Evolutionary conservation across 2,329 filamentous ascomycete species (phyloP).

Genomic region (Colletotrichum tropicale): DNA sequence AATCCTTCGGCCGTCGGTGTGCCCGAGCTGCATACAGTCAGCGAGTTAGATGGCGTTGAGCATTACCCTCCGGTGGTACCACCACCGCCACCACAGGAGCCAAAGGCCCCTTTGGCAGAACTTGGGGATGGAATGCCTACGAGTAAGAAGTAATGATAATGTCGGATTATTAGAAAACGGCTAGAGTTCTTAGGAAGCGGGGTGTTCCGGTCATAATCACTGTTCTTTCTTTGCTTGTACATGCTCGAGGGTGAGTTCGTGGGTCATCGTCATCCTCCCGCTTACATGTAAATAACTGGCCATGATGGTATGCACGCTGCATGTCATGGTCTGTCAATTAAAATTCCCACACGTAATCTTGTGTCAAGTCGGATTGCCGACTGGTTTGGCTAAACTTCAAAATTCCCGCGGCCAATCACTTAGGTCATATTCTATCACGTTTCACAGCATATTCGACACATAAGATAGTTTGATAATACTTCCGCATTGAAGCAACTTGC

Average conservation of each 20-base stretch:
- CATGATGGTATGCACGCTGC: background rate
- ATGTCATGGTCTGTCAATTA: background rate
- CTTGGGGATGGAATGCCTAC: background rate
- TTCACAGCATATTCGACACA: background rate
- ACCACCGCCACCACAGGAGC: background rate
- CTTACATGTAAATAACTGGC: background rate
- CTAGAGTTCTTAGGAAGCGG: background rate
- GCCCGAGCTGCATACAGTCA: constrained; percentile 1
- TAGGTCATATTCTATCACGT: background rate
- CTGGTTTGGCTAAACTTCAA: background rate
- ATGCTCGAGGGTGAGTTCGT: background rate
- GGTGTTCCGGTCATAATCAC: background rate
- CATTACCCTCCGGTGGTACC: background rate
- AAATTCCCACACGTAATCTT: background rate
- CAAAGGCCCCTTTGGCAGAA: background rate
- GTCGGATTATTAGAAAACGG: too few species aligned
- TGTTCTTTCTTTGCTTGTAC: background rate
- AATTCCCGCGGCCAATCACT: background rate
- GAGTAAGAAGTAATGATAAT: background rate
- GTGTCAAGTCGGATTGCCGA: background rate
- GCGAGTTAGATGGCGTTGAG: constrained; percentile 1
- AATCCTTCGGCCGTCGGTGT: background rate
- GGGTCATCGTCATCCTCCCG: background rate
- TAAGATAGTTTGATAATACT: background rate
- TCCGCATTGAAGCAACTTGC: background rate